These are phyloP conservation scores for Sugiyamaella chiloensis DNA, from an alignment of 805 yeast genomes.

Conservation along the genomic window DNA sequence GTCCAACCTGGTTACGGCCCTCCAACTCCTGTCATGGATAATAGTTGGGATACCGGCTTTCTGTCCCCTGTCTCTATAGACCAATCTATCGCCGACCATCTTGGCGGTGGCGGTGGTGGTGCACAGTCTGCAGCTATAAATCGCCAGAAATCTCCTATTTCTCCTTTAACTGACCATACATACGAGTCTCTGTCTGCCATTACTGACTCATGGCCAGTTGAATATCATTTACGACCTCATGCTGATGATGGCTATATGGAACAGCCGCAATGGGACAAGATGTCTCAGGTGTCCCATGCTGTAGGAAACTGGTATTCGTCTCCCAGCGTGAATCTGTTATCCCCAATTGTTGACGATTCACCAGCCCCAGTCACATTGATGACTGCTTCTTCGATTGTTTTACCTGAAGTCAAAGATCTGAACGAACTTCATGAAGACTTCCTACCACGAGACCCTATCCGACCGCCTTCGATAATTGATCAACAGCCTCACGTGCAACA, in stretches of 20 bases:
- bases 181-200: not conserved
- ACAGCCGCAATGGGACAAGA: not conserved
- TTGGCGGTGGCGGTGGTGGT: not conserved
- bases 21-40: not conserved
- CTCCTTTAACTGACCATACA: not conserved
- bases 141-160: not conserved
- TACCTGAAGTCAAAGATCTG: not conserved
- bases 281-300: not conserved
- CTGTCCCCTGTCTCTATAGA: not conserved
- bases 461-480: no score
- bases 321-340: not conserved
- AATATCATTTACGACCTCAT: not conserved
- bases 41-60: constrained; percentile 1
- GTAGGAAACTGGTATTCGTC: not conserved
- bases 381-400: not conserved
- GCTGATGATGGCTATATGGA: not conserved
- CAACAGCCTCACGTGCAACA: no score
- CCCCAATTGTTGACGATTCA: not conserved
- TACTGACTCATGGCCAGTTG: constrained; percentile 1
- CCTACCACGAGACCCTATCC: no score
- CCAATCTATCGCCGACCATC: not conserved
- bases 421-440: no score
- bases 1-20: not conserved
- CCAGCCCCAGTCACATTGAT: not conserved
- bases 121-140: not conserved